Base-by-base conservation (phyloP, 495 filamentous ascomycete species). In the Parathielavia appendiculata region DNA sequence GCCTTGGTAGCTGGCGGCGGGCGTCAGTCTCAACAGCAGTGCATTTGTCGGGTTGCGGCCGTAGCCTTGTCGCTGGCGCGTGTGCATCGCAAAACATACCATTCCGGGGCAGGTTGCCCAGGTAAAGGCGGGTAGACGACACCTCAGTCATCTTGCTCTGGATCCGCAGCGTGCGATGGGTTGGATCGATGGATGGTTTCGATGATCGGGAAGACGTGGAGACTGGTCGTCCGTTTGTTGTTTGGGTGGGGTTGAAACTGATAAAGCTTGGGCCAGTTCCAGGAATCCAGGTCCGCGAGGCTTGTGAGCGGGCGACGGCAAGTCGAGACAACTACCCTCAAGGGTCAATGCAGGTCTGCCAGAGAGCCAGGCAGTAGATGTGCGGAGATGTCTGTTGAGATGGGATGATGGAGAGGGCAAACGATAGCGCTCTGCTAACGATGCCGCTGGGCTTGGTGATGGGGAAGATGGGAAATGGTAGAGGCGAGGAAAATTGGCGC, bases 61-160 rank as follows among this genome's bases (percentile, higher is more conserved):
- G 14, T 19, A 19, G 53, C 43, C 41, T 45, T 58, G 56, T n/a
- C 40, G 26, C 12, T 36, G 40, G 17, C n/a, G 10, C 22, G 20
- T 4, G n/a, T 26, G 11, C 48, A 17, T 36, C 41, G 55, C 23
- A 39, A 16, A 11, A 77, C 91, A 79, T 86, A 97, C 92, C 93
- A 74, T 88, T 89, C 75, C 91, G 91, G 70, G 95, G 93, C 71
- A 98, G 86, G 75, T 97, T 97, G 71, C 93, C 93, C 73, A 97
- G 81, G 81, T 97, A 97, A 51, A 97, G 88, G 76, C 93, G 83
- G 67, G 93, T 97, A 52, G 87, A 85, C 53, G 90, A 95, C 50
- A 96, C 92, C 76, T 95, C 85, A 51, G 82, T 81, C 82, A 85
- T 86, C 64, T 52, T 71, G 54, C 58, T 51, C 44, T 47, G n/a